Base-by-base conservation (phyloP, 257 asterid genomes). In the Linaria vulgaris region DNA sequence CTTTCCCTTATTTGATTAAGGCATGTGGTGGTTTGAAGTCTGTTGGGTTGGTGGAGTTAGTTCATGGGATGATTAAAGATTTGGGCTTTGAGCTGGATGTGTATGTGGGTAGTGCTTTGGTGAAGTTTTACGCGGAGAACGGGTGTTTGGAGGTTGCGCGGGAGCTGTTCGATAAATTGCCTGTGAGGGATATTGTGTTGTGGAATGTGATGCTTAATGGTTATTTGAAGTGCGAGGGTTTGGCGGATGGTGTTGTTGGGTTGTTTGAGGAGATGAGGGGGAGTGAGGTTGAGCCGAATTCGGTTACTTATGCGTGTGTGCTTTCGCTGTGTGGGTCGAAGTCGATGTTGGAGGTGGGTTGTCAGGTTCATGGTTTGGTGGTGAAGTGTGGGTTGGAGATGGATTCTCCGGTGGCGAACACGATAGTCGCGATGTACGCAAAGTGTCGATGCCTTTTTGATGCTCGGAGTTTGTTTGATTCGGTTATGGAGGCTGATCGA, bases 151-250 rank as follows among this genome's bases (percentile, higher is more conserved):
- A 66, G 15, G 58, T 71, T 63, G 99, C 96, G 2, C 70, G 84
- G 46, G 22, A 69, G 2, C 46, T 92, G 95, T 89, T 92, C 59
- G 95, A 87, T 71, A 78, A 74, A 77, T 70, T 92, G 89, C 83
- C 91, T 64, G 75, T 46, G 0, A 87, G 83, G 52, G 99, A 92
- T 66, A 69, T 76, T 20, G 94, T 89, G 44, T 54, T 87, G 79
- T 92, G 99, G 96, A 92, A 83, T 65, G 86, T 74, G 61, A 89
- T 89, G 89, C 82, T 92, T 46, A 82, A 89, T 75, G 81, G 88
- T 48, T 85, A 76, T 70, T 69, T 74, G 19, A 87, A 74, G 58
- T 67, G 69, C 60, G 87, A 81, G 46, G 67, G 56, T 20, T 61
- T 64, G 12, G 77, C 73, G 68, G 77, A 74, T 71, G 56, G 72